phyloP scores from a whole-genome alignment of 2,329 filamentous ascomycete species.

The Diaporthe sp. region DNA sequence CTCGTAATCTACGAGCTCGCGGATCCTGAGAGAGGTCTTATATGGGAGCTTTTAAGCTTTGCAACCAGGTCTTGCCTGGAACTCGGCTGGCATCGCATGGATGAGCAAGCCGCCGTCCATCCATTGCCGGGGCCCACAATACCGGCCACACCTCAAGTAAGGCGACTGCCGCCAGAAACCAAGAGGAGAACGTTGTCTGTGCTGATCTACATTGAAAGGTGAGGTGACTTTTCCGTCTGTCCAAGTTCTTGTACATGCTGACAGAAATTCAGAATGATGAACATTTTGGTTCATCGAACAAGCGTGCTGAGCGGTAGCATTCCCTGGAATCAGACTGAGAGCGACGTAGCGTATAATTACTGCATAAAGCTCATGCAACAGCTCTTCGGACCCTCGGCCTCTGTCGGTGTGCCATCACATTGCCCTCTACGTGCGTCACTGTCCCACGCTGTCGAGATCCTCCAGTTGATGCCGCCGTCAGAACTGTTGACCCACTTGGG shows the following conservation, averaged over 20 bases:
- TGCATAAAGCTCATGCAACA: constrained; percentile 34
- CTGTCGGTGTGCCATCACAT: background rate
- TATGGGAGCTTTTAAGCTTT: constrained; percentile 35
- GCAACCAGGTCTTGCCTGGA: constrained; percentile 31
- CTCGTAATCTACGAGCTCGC: constrained; percentile 37
- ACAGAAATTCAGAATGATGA: constrained; percentile 12
- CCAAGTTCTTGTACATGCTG: background rate
- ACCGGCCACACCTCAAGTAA: background rate
- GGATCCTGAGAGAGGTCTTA: constrained; percentile 31
- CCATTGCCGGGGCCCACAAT: constrained; percentile 9
- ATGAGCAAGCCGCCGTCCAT: constrained; percentile 1
- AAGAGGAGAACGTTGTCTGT: constrained; percentile 31
- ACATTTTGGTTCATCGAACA: constrained; percentile 23
- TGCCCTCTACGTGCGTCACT: constrained; percentile 18
- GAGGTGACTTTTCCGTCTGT: background rate
- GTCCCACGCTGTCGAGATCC: constrained; percentile 14
- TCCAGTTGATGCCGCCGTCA: constrained; percentile 32
- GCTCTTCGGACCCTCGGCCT: background rate
- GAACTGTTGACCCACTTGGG: constrained; percentile 25
- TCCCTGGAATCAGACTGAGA: constrained; percentile 19
- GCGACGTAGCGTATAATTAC: constrained; percentile 26
- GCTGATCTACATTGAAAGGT: constrained; percentile 29
- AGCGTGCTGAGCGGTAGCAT: constrained; percentile 31
- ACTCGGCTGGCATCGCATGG: constrained; percentile 34
- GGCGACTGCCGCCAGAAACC: constrained; percentile 8